Percentiles rank a stretch among this genome's conserved stretches.
phyloP scores from a whole-genome alignment of 1,284 basidiomycete genomes.

The Mycena citricolor region DNA sequence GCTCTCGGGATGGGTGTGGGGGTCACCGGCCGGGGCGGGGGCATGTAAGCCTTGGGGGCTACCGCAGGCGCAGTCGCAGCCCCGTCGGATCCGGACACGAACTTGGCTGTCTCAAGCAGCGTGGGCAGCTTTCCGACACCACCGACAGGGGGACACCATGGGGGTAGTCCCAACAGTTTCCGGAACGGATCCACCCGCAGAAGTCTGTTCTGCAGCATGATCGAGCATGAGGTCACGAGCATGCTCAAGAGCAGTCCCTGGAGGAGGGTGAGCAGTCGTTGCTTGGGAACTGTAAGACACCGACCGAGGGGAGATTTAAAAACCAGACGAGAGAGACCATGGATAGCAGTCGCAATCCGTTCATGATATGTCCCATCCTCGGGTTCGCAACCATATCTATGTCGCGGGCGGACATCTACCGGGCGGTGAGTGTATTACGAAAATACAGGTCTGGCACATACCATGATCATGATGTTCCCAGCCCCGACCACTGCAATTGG shows the following conservation, averaged over 20 bases:
- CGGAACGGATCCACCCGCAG: constrained; percentile 51
- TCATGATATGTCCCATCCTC: constrained; percentile 69
- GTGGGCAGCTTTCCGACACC: constrained; percentile 5
- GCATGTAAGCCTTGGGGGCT: not conserved
- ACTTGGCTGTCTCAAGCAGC: constrained; percentile 12
- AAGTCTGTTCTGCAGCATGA: constrained; percentile 46
- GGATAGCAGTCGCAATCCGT: constrained; percentile 66
- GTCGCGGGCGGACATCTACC: constrained; percentile 55
- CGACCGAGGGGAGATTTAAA: constrained; percentile 54
- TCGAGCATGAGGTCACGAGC: constrained; percentile 44
- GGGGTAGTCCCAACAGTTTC: constrained; percentile 45
- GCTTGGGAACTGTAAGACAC: constrained; percentile 26
- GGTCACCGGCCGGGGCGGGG: constrained; percentile 8
- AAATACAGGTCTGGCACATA: constrained; percentile 35
- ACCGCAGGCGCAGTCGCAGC: not conserved
- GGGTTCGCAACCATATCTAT: constrained; percentile 36
- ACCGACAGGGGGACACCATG: constrained; percentile 2
- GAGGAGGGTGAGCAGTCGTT: constrained; percentile 2
- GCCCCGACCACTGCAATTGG: constrained; percentile 64
- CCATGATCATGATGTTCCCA: constrained; percentile 74
- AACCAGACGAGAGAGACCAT: constrained; percentile 64
- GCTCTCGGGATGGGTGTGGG: no score
- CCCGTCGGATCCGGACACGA: not conserved
- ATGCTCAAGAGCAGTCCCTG: constrained; percentile 69
- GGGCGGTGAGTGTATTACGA: constrained; percentile 46